Percentiles rank a stretch among this genome's conserved stretches.
Conservation (phyloP, 768 basidiomycete genomes). For the Lepiota brunneoincarnata region DNA sequence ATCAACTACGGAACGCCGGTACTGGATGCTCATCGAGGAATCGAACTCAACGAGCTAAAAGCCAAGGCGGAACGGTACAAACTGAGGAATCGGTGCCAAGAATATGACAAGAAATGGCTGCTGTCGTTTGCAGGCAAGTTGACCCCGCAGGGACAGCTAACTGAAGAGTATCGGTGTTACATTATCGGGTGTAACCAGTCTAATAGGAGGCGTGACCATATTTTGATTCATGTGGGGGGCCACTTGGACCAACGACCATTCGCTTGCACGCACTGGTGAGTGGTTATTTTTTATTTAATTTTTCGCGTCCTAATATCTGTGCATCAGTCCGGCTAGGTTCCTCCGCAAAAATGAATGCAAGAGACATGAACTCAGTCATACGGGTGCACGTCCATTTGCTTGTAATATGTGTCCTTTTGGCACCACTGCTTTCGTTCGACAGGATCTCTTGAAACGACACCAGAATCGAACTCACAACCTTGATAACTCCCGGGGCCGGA, state of each 20-base stretch:
- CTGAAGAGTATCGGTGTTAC: constrained; percentile 67
- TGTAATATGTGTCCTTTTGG: constrained; percentile 51
- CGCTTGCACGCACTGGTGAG: constrained; percentile 63
- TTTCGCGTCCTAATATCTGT: constrained; percentile 1
- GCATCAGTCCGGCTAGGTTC: constrained; percentile 54
- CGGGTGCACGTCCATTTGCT: constrained; percentile 52
- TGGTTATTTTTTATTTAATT: constrained; percentile 9
- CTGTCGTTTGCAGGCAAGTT: constrained; percentile 67
- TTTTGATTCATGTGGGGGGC: constrained; percentile 69
- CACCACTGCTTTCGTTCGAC: constrained; percentile 57
- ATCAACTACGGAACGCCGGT: constrained; percentile 49
- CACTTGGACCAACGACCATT: constrained; percentile 71
- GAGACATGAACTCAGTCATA: constrained; percentile 68
- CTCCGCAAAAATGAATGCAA: constrained; percentile 77
- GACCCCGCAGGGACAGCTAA: constrained; percentile 51
- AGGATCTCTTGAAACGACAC: constrained; percentile 68
- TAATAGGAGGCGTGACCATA: constrained; percentile 75
- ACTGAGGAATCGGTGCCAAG: constrained; percentile 48
- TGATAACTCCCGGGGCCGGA: constrained; percentile 26
- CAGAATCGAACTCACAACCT: constrained; percentile 53
- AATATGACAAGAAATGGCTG: constrained; percentile 67
- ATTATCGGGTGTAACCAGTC: constrained; percentile 60
- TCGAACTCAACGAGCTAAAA: constrained; percentile 51
- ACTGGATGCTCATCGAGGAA: constrained; percentile 62
- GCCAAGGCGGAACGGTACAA: constrained; percentile 54